phyloP scores from a whole-genome alignment of 164 flowering plant genomes.

The Vitis riparia region DNA sequence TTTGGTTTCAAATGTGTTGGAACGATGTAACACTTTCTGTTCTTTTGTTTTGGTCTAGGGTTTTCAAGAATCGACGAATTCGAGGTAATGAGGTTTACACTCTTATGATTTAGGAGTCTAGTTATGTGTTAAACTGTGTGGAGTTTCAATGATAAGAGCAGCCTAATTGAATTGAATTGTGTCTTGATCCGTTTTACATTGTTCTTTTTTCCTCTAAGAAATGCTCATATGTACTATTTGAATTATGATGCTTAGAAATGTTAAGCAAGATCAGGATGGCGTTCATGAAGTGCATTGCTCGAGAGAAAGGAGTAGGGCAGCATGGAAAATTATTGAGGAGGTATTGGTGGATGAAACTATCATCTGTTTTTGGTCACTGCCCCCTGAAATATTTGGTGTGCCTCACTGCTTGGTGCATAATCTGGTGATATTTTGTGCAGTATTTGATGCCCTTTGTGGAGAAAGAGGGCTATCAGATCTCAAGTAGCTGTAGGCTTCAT shows the following conservation, averaged over 20 bases:
- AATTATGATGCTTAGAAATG: constrained; percentile 26
- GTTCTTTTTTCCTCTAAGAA: not conserved
- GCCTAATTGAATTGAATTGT: too few species aligned
- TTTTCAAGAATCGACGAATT: too few species aligned
- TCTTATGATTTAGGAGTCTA: too few species aligned
- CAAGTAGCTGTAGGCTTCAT: constrained; percentile 69
- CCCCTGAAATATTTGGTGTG: too few species aligned
- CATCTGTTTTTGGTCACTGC: not conserved
- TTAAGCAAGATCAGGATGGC: constrained; percentile 28
- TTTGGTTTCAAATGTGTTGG: too few species aligned
- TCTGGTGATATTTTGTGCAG: constrained; percentile 36
- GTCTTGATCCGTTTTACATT: not conserved
- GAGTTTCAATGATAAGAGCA: too few species aligned
- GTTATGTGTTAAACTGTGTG: too few species aligned
- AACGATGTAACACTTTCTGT: too few species aligned
- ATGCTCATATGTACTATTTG: not conserved
- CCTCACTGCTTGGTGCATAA: not conserved
- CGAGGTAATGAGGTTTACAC: too few species aligned
- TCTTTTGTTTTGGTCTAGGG: too few species aligned
- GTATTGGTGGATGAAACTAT: constrained; percentile 27
- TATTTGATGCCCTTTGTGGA: constrained; percentile 84
- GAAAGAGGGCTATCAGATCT: constrained; percentile 53
- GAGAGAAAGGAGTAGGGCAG: constrained; percentile 85
- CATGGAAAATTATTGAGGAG: constrained; percentile 76
- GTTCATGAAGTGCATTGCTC: constrained; percentile 76